These are phyloP conservation scores for Globisporangium viniferum DNA, from an alignment of 352 stramenopile species.

Conservation along the genomic window DNA sequence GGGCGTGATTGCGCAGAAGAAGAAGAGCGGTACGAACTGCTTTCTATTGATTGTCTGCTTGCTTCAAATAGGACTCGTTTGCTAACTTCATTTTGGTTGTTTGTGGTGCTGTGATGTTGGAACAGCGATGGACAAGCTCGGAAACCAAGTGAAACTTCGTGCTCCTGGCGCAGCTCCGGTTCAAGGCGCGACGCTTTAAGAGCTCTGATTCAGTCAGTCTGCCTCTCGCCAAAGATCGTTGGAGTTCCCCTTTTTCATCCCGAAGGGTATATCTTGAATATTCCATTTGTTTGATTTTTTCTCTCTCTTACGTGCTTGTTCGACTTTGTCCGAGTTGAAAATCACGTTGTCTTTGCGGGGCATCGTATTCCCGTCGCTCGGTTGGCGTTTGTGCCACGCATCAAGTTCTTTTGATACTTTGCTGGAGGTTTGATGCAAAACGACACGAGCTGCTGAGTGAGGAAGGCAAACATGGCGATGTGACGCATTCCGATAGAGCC, in stretches of 20 bases:
- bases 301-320: background rate
- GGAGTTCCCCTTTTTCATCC: background rate
- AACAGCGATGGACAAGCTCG: conserved; percentile 63
- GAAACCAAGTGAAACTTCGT: conserved; percentile 53
- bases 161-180: conserved; percentile 30
- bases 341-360: background rate
- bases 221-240: background rate
- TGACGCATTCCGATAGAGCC: no score
- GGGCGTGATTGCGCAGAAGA: conserved; percentile 63
- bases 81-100: conserved; percentile 9
- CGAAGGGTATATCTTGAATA: background rate
- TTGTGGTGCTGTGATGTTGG: conserved; percentile 10
- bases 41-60: background rate
- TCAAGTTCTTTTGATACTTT: background rate
- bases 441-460: background rate
- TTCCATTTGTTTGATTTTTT: background rate
- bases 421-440: background rate
- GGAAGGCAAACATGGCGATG: background rate
- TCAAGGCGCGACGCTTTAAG: conserved; percentile 36
- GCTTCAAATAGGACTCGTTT: background rate
- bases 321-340: background rate
- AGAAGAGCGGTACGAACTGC: conserved; percentile 54
- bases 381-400: background rate
- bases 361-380: background rate
- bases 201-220: background rate